Evolutionary conservation across 2,329 filamentous ascomycete species (phyloP), one percentile per base, ranked within the genome.

Genomic region (Claviceps sorghi): DNA sequence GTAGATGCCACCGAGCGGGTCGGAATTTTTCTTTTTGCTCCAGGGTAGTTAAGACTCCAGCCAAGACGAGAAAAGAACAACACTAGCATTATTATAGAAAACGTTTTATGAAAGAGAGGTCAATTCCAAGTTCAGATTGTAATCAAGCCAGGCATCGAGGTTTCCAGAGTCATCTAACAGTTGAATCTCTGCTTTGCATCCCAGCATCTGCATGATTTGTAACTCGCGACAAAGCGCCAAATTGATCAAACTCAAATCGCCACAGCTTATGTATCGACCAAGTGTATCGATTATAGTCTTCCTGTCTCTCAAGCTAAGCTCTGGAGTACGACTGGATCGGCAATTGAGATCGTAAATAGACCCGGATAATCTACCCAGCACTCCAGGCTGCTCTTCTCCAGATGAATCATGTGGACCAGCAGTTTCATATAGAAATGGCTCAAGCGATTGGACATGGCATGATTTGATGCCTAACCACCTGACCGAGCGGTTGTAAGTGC

Each of bases 131-230:
- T 19, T 52, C 38, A 80, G 62, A 49, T 69, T 65, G 2, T 56
- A 50, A 48, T 80, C 70, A 3, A 82, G 62, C 77, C 78, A 82
- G 0, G 57, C 36, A 0, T 68, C 65, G 5, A 81, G 59, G 48
- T 75, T 68, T 0, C 78, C 77, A 9, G 67, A 67, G 3, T 77
- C 70, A 52, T 86, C 82, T 7, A 87, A 66, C 19, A 81, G 76
- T 60, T 93, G 85, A 49, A 91, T 86, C 62, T 93, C 87, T 0
- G 83, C 84, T 61, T 91, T 93, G 48, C 82, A 59, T 50, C 84
- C 84, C 49, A 90, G 68, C 69, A 86, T 76, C 21, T 91, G 66
- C 85, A 91, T 89, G 1, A 74, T 59, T 60, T 88, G 86, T 17
- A 91, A 58, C 59, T 89, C 83, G 2, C 66, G 65, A 32, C 68